Evolutionary conservation across 2,329 filamentous ascomycete species (phyloP), one percentile per base, ranked within the genome.

Genomic region (Fusarium heterosporum): DNA sequence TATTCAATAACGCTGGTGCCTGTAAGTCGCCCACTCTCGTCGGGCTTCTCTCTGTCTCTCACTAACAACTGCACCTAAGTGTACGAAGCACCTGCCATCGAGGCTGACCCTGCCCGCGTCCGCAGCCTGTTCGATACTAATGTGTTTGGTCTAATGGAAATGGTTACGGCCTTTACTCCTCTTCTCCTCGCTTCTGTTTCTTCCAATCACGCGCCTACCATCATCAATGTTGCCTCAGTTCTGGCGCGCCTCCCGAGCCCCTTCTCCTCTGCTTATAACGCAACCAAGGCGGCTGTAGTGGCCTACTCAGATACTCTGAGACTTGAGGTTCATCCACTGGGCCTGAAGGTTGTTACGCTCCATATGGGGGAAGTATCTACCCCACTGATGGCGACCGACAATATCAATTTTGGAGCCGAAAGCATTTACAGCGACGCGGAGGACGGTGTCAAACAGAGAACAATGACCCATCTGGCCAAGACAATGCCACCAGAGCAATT

Each of bases 291-390:
- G 22, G 64, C 64, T 13, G 64, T 63, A 0, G 48, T 4, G 1
- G 19, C 49, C 0, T 67, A 66, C 53, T 66, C 64, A 0, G 64
- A 67, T 10, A 67, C 64, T 2, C 50, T 67, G 4, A 45, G 57
- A 29, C 57, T 67, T 5, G 64, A 67, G 3, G 26, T 67, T 0
- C 17, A 19, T 0, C 57, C 62, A 6, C 50, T 67, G 0, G 62
- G 64, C 0, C 8, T 66, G 0, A 62, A 25, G 10, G 64, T 67
- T 1, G 26, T 62, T 3, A 67, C 57, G 1, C 0, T 66, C 0
- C 36, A 63, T 17, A 66, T 67, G 64, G 64, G 64, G 0, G 62
- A 55, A 2, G 64, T 67, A 0, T 55, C 64, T 0, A 63, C 61
- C 0, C 5, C 45, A 2, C 5, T 61, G 1, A 29, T 12, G 26